phyloP scores from a whole-genome alignment of 768 basidiomycete species.

The Omphalotus guepiniiformis region DNA sequence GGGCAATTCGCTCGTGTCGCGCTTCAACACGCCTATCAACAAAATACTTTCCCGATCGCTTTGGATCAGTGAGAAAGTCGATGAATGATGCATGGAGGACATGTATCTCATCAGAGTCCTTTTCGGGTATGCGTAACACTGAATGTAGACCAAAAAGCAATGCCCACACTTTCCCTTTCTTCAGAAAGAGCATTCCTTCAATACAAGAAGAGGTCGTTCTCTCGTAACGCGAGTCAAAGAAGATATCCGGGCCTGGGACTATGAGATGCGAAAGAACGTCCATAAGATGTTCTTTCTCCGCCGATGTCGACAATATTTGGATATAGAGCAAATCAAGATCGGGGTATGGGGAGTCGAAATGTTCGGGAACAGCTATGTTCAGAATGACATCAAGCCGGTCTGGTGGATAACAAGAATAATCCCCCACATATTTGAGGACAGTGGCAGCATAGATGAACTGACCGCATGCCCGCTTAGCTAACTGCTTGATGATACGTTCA shows the following conservation, averaged over 20 bases:
- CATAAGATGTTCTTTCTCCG: background rate
- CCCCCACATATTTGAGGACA: background rate
- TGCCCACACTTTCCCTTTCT: background rate
- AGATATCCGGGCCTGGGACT: background rate
- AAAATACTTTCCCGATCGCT: conserved; percentile 24
- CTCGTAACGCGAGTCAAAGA: background rate
- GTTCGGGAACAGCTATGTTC: background rate
- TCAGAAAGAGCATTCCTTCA: conserved; percentile 8
- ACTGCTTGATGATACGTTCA: background rate
- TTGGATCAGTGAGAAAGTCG: conserved; percentile 28
- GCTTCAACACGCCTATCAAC: conserved; percentile 16
- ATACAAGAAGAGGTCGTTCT: background rate
- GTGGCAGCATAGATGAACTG: conserved; percentile 2
- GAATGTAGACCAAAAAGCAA: conserved; percentile 9
- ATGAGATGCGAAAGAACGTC: background rate
- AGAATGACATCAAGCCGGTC: background rate
- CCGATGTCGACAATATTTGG: conserved; percentile 4
- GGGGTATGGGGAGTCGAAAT: background rate
- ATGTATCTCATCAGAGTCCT: conserved; percentile 19
- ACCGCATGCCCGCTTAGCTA: background rate
- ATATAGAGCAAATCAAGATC: conserved; percentile 13
- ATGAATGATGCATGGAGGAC: conserved; percentile 29
- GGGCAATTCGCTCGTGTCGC: background rate
- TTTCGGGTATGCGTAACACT: conserved; percentile 9
- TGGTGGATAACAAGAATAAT: background rate